phyloP scores from a whole-genome alignment of 1,284 basidiomycete genomes.

The Heliocybe sulcata region DNA sequence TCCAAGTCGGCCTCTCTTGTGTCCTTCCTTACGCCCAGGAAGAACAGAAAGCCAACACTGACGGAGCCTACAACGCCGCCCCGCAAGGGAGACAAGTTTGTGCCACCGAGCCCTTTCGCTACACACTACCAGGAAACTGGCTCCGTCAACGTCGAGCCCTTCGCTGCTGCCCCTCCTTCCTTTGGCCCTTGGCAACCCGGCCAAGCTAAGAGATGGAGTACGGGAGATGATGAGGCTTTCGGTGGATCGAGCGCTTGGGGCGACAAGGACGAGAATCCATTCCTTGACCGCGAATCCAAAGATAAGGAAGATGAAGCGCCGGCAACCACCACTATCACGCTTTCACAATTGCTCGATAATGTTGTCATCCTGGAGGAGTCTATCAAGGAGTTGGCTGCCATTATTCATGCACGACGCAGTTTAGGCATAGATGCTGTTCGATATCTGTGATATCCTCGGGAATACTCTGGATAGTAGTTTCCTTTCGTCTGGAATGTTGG shows the following conservation, averaged over 20 bases:
- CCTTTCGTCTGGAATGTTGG: too few relatives aligned
- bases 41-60: constrained; percentile 36
- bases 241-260: constrained; percentile 43
- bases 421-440: constrained; percentile 82
- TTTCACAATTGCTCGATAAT: constrained; percentile 88
- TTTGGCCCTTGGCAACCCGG: constrained; percentile 58
- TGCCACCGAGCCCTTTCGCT: constrained; percentile 67
- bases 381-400: constrained; percentile 88
- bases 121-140: constrained; percentile 80
- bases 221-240: constrained; percentile 65
- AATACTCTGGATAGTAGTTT: background rate
- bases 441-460: constrained; percentile 41
- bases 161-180: constrained; percentile 51
- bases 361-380: constrained; percentile 94
- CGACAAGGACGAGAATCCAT: constrained; percentile 21
- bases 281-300: constrained; percentile 13
- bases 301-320: constrained; percentile 13
- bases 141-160: constrained; percentile 67
- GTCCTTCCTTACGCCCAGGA: constrained; percentile 76
- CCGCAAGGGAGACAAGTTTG: constrained; percentile 34
- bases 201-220: constrained; percentile 40
- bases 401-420: constrained; percentile 80
- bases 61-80: constrained; percentile 37
- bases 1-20: constrained; percentile 52
- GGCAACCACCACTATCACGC: constrained; percentile 43